A percentile compares a stretch with the other conserved stretches of the same genome.
These are phyloP conservation scores for Macaranga tanarius DNA, from an alignment of 441 rosid genomes.

Conservation along the genomic window DNA sequence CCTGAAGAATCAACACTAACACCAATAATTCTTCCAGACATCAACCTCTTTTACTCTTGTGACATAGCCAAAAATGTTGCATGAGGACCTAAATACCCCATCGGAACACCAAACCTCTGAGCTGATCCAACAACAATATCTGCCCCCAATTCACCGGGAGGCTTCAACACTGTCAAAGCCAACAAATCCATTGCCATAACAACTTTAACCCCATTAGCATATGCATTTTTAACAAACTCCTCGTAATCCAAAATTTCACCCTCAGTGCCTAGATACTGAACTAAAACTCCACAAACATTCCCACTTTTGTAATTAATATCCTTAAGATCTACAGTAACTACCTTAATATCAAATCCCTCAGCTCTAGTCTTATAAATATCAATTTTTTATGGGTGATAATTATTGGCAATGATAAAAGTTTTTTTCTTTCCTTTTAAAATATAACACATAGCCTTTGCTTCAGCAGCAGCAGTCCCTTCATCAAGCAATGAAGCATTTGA, in stretches of 20 bases:
- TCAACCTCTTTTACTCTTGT: constrained; percentile 95
- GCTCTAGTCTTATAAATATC: constrained; percentile 93
- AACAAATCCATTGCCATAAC: constrained; percentile 92
- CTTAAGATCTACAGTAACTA: constrained; percentile 64
- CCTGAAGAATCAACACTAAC: constrained; percentile 91
- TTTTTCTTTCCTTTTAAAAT: constrained; percentile 88
- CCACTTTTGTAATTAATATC: constrained; percentile 74
- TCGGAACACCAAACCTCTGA: constrained; percentile 95
- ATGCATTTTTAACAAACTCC: constrained; percentile 82
- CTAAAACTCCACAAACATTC: constrained; percentile 91
- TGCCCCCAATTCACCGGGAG: constrained; percentile 94
- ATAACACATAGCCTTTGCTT: constrained; percentile 99
- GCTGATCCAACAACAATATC: constrained; percentile 96
- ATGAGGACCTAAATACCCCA: constrained; percentile 99
- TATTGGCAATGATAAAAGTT: constrained; percentile 77
- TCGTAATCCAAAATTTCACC: constrained; percentile 90
- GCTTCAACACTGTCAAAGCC: constrained; percentile 92
- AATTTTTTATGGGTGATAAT: constrained; percentile 90
- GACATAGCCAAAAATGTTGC: constrained; percentile 97
- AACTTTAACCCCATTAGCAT: constrained; percentile 91
- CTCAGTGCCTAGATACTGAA: constrained; percentile 96
- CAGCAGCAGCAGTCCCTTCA: constrained; percentile 97
- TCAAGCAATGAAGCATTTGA: constrained; percentile 90
- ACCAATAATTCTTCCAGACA: constrained; percentile 97
- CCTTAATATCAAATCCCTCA: constrained; percentile 77